Evolutionary conservation across 2,329 filamentous ascomycete genomes (phyloP).

Genomic region (Aspergillus candidus): DNA sequence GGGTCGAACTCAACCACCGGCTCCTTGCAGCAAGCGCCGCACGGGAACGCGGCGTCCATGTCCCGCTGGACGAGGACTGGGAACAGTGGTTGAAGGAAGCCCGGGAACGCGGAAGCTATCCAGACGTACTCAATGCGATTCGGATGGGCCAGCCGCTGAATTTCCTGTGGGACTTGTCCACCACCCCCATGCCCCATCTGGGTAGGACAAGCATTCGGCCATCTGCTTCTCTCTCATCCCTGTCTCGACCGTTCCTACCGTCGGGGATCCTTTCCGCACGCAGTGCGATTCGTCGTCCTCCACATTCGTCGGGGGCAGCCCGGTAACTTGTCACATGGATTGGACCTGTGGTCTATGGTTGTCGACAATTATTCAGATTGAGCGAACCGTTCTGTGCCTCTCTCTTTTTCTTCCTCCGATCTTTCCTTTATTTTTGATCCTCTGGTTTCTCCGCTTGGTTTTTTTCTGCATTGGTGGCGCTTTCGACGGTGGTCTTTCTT

Average conservation of each 20-base stretch:
- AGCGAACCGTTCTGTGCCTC: no score
- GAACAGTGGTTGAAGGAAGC: conserved; percentile 56
- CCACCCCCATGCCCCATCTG: conserved; percentile 13
- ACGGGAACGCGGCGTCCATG: conserved; percentile 44
- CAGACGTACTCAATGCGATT: conserved; percentile 37
- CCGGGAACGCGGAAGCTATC: conserved; percentile 44
- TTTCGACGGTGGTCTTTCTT: conserved; percentile 17
- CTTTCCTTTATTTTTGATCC: conserved; percentile 6
- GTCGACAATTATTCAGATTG: no score
- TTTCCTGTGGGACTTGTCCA: conserved; percentile 21
- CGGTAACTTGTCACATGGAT: conserved; percentile 12
- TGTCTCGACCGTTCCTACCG: conserved; percentile 17
- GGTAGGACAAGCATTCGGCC: conserved; percentile 14
- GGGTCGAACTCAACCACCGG: conserved; percentile 47
- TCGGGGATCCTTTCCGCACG: conserved; percentile 17
- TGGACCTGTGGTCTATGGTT: no score
- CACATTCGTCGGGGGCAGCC: conserved; percentile 22
- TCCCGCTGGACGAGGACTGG: conserved; percentile 44
- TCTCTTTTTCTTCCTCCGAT: conserved; percentile 4
- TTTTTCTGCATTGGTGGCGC: conserved; percentile 19
- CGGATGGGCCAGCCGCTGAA: conserved; percentile 31
- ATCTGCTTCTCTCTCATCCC: conserved; percentile 9
- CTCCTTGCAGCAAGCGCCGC: conserved; percentile 49
- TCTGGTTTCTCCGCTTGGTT: conserved; percentile 1
- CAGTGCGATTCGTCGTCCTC: conserved; percentile 16